Evolutionary conservation across 352 stramenopile species (phyloP).

Genomic region (Pythium sp.): DNA sequence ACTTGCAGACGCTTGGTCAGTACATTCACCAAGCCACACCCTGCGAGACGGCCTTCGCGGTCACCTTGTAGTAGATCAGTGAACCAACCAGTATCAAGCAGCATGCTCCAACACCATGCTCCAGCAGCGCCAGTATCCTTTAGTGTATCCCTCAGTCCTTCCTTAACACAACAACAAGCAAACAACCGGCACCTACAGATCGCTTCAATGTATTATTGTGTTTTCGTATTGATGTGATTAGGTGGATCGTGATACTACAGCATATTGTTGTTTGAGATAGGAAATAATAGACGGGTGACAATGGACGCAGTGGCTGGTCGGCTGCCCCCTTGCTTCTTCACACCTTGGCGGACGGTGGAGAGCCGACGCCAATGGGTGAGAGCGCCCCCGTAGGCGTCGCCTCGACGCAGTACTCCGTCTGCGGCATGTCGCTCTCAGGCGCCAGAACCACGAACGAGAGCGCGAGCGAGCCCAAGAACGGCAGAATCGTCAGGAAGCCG

Average conservation of each 20-base stretch:
- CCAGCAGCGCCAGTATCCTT: neutral
- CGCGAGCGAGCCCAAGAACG: slow-evolving; percentile 29
- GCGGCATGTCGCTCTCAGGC: neutral
- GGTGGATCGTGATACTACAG: neutral
- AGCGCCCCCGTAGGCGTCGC: slow-evolving; percentile 19
- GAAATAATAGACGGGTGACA: neutral
- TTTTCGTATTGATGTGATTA: neutral
- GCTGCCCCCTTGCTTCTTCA: slow-evolving; percentile 3
- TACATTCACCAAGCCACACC: slow-evolving; percentile 53
- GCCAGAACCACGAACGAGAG: slow-evolving; percentile 30
- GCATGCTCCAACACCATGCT: neutral
- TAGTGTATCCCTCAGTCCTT: neutral
- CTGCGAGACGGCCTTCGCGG: slow-evolving; percentile 52
- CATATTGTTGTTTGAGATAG: too few relatives aligned
- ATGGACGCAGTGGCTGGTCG: neutral
- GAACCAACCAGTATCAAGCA: neutral
- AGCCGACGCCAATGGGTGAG: slow-evolving; percentile 13
- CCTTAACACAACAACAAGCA: neutral
- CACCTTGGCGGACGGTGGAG: slow-evolving; percentile 23
- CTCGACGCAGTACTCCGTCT: slow-evolving; percentile 17
- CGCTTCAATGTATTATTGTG: too few relatives aligned
- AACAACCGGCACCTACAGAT: neutral
- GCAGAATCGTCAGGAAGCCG: slow-evolving; percentile 28
- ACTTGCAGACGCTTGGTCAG: slow-evolving; percentile 50
- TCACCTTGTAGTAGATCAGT: slow-evolving; percentile 33